Conservation (phyloP, 75 land plant genomes). For the Chamaecyparis obtusa region DNA sequence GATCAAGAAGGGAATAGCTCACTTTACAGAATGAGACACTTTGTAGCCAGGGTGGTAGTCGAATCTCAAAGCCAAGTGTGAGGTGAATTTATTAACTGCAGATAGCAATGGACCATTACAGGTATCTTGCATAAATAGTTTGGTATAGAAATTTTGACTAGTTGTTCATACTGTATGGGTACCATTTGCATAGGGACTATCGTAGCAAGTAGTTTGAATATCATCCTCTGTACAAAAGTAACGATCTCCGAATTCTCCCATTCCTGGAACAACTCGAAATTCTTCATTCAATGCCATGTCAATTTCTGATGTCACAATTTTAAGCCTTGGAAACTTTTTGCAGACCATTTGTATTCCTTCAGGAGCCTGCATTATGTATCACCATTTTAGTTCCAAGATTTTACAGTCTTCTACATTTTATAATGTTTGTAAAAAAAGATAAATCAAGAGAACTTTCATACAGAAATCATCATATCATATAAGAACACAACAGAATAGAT, state of each 20-base stretch:
- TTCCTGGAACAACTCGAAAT: constrained; percentile 74
- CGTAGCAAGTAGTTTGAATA: neutral
- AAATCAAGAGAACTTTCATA: neutral
- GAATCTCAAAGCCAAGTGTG: neutral
- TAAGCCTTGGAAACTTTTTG: constrained; percentile 61
- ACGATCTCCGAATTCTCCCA: constrained; percentile 55
- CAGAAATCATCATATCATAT: neutral
- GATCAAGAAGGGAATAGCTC: neutral
- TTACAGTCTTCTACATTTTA: neutral
- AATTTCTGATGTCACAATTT: constrained; percentile 91
- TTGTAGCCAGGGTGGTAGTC: neutral
- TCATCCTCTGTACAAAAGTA: constrained; percentile 51
- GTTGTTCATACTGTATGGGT: neutral
- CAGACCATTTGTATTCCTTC: constrained; percentile 84
- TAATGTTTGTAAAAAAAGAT: neutral
- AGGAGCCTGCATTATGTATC: constrained; percentile 56
- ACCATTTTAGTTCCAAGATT: neutral
- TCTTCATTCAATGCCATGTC: constrained; percentile 59
- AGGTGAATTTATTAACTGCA: neutral
- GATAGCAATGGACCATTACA: neutral
- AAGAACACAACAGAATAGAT: neutral
- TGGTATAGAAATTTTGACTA: neutral
- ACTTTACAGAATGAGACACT: neutral
- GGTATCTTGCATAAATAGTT: neutral
- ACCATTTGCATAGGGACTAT: neutral